Evolutionary conservation across 2,329 filamentous ascomycete species (phyloP).

Genomic region (Dendryphion nanum): DNA sequence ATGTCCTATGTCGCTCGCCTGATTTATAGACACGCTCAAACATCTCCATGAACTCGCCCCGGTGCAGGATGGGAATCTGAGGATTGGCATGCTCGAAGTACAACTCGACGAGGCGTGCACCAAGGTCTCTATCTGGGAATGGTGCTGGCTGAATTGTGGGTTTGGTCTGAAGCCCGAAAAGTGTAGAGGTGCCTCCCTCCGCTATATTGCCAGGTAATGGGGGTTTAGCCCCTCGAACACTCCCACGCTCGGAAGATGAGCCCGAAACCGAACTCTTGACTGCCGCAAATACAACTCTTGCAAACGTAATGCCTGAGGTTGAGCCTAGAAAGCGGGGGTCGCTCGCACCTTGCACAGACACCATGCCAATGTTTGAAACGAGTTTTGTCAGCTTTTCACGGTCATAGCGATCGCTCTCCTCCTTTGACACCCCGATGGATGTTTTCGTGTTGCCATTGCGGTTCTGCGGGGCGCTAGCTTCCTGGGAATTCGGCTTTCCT

Average conservation of each 20-base stretch:
- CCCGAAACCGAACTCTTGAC: slow-evolving; percentile 71
- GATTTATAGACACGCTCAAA: slow-evolving; percentile 78
- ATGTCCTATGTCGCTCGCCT: slow-evolving; percentile 64
- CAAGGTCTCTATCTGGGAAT: slow-evolving; percentile 78
- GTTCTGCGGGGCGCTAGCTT: slow-evolving; percentile 12
- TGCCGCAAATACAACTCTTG: slow-evolving; percentile 88
- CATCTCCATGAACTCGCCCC: slow-evolving; percentile 83
- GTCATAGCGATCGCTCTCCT: slow-evolving; percentile 53
- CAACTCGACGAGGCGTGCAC: slow-evolving; percentile 68
- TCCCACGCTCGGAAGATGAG: slow-evolving; percentile 60
- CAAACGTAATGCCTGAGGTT: slow-evolving; percentile 89
- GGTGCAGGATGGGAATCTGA: slow-evolving; percentile 89
- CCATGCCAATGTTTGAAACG: slow-evolving; percentile 69
- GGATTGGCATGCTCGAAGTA: slow-evolving; percentile 98
- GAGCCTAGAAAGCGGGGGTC: slow-evolving; percentile 81
- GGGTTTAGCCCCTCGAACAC: slow-evolving; percentile 60
- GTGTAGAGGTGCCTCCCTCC: slow-evolving; percentile 72
- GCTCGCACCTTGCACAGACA: slow-evolving; percentile 73
- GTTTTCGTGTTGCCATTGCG: slow-evolving; percentile 21
- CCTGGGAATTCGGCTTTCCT: background rate
- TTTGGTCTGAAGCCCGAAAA: slow-evolving; percentile 93
- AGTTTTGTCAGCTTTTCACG: slow-evolving; percentile 64
- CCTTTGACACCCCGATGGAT: slow-evolving; percentile 16
- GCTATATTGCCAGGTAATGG: slow-evolving; percentile 49
- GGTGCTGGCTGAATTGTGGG: slow-evolving; percentile 81